These are phyloP conservation scores for Candida hungchunana DNA, from an alignment of 805 yeast species.

Conservation along the genomic window DNA sequence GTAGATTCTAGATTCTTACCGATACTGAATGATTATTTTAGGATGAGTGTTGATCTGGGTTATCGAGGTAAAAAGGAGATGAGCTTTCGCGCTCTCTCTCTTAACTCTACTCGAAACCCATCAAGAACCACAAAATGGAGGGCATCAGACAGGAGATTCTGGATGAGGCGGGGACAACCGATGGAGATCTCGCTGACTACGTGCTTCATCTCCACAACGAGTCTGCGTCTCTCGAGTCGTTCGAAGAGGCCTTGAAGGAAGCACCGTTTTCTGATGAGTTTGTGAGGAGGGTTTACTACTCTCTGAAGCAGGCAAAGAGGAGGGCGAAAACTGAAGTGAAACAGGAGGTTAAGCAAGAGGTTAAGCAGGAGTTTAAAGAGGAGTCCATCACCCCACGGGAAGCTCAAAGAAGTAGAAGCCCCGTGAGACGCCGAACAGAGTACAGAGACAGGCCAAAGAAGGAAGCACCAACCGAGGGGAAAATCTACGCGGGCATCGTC, in stretches of 20 bases:
- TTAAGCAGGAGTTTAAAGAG: conserved; percentile 7
- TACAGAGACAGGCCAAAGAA: conserved; percentile 14
- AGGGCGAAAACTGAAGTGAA: conserved; percentile 10
- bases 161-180: conserved; percentile 33
- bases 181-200: conserved; percentile 43
- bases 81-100: no score
- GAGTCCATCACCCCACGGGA: conserved; percentile 19
- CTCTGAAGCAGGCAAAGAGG: conserved; percentile 6
- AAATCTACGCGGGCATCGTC: conserved; percentile 59
- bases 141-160: not conserved
- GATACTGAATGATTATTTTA: no score
- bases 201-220: conserved; percentile 36
- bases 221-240: conserved; percentile 30
- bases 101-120: no score
- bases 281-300: conserved; percentile 15
- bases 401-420: conserved; percentile 6
- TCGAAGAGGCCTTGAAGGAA: conserved; percentile 34
- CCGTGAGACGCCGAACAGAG: conserved; percentile 10
- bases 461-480: conserved; percentile 34
- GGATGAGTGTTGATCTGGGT: no score
- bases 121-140: no score
- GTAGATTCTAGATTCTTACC: no score
- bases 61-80: no score
- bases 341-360: conserved; percentile 4
- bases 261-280: conserved; percentile 33